These are phyloP conservation scores for Rhinocladiella mackenziei DNA, from an alignment of 2,329 filamentous ascomycete genomes.

Conservation along the genomic window DNA sequence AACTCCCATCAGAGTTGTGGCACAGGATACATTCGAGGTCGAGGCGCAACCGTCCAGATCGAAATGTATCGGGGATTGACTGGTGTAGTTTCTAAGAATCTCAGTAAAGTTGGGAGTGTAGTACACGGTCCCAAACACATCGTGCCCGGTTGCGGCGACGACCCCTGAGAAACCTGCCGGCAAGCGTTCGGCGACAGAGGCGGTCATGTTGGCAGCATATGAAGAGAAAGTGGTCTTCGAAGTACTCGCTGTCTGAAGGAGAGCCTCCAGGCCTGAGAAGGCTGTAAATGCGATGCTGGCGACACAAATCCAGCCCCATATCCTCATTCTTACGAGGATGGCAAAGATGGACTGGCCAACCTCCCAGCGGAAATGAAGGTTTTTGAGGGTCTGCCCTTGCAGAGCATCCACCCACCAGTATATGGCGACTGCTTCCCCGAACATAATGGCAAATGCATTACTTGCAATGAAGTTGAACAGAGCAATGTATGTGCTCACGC, in stretches of 20 bases:
- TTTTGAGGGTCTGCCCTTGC: constrained; percentile 1
- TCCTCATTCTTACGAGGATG: background rate
- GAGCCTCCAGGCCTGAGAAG: constrained; percentile 9
- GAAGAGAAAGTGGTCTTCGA: constrained; percentile 2
- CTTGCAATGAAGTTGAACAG: constrained; percentile 1
- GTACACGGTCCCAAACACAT: constrained; percentile 3
- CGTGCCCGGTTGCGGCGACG: background rate
- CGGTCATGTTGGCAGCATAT: constrained; percentile 6
- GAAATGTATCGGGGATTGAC: constrained; percentile 5
- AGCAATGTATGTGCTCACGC: constrained; percentile 5
- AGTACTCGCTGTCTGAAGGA: constrained; percentile 10
- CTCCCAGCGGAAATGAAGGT: constrained; percentile 4
- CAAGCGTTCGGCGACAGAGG: constrained; percentile 2
- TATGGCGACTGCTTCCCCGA: constrained; percentile 3
- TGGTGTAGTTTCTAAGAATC: constrained; percentile 8
- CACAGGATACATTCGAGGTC: constrained; percentile 9
- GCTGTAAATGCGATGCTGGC: constrained; percentile 2
- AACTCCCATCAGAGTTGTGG: constrained; percentile 4
- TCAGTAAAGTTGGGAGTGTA: constrained; percentile 5
- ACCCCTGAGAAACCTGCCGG: constrained; percentile 10
- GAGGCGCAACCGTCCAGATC: constrained; percentile 8
- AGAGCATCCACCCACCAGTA: constrained; percentile 9
- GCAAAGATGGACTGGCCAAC: constrained; percentile 3
- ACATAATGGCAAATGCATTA: constrained; percentile 6
- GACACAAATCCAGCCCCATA: constrained; percentile 9